Conservation (phyloP, 83 land plant species). For the Larix sibirica region DNA sequence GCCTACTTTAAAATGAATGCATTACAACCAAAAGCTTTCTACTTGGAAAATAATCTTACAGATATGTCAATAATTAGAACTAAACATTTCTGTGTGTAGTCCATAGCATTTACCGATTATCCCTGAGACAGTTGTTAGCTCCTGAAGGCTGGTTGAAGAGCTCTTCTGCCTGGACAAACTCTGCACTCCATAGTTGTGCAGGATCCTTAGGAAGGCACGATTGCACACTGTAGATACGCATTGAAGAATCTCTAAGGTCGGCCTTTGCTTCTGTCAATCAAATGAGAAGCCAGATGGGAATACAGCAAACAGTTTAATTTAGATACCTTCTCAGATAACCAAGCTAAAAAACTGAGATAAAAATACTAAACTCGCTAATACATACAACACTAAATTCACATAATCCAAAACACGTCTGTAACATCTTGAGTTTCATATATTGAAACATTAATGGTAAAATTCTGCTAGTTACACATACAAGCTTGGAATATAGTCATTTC, state of each 20-base stretch:
- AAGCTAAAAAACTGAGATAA: no score
- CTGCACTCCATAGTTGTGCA: conserved; percentile 81
- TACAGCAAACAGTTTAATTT: no score
- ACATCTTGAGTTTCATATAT: no score
- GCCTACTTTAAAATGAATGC: background rate
- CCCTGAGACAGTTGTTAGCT: conserved; percentile 81
- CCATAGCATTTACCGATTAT: conserved; percentile 61
- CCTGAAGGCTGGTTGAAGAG: conserved; percentile 73
- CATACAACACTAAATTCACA: no score
- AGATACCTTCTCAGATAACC: no score
- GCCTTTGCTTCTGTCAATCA: conserved; percentile 61
- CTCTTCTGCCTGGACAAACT: conserved; percentile 87
- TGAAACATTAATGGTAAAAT: no score
- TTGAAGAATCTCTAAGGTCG: conserved; percentile 60
- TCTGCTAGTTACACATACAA: no score
- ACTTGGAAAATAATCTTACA: background rate
- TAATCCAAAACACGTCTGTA: no score
- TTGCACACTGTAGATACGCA: conserved; percentile 92
- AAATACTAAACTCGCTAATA: no score
- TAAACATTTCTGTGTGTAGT: background rate
- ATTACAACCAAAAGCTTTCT: background rate
- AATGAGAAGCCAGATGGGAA: background rate
- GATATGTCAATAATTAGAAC: background rate
- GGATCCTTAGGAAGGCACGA: conserved; percentile 81
- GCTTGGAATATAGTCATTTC: no score